These are phyloP conservation scores for Jaapia argillacea DNA, from an alignment of 768 basidiomycete species.

Conservation along the genomic window DNA sequence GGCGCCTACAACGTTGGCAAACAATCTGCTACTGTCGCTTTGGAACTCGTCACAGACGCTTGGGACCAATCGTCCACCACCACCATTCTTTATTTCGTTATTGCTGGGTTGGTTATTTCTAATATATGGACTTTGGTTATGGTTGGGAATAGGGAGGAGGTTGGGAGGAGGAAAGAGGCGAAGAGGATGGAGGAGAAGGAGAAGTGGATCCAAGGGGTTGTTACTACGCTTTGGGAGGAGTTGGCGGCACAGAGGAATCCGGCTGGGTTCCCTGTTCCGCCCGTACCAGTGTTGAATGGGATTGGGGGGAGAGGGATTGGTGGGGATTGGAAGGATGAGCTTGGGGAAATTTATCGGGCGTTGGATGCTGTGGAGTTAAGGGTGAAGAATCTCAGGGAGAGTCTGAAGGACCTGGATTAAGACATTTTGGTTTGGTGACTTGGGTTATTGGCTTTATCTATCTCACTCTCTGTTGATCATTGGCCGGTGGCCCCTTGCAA, in stretches of 20 bases:
- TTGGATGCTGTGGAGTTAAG: conserved; percentile 27
- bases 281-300: conserved; percentile 10
- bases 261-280: no score
- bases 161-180: conserved; percentile 33
- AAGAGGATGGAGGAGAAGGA: conserved; percentile 57
- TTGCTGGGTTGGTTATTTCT: conserved; percentile 61
- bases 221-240: conserved; percentile 68
- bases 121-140: conserved; percentile 62
- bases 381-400: conserved; percentile 25
- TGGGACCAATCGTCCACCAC: conserved; percentile 72
- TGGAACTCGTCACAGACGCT: conserved; percentile 71
- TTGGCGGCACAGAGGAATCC: conserved; percentile 35
- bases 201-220: conserved; percentile 64
- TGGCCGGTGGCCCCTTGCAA: no score
- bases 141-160: conserved; percentile 38
- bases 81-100: conserved; percentile 64
- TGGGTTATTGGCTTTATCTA: no score
- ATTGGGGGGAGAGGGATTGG: conserved; percentile 12
- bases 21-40: conserved; percentile 58
- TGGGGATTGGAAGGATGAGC: conserved; percentile 33
- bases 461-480: no score
- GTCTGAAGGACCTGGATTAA: conserved; percentile 24
- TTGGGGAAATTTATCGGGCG: conserved; percentile 33
- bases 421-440: no score
- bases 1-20: conserved; percentile 64